Percentiles rank a stretch among this genome's conserved stretches.
Conservation (phyloP, 2,329 filamentous ascomycete species). For the Diaporthe eres region DNA sequence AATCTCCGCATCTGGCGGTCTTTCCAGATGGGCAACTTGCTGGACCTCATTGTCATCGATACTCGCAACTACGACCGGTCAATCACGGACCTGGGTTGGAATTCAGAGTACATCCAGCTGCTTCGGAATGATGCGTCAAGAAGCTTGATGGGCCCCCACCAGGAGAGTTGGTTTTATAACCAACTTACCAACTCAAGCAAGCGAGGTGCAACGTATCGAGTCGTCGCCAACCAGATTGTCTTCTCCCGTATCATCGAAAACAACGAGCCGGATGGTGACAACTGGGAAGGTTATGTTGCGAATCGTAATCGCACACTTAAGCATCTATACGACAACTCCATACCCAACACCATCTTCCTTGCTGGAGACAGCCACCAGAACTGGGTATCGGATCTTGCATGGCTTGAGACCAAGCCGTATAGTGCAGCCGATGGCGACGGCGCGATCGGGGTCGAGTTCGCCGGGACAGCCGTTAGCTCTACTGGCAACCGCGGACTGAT, state of each 20-base stretch:
- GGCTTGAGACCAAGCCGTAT: constrained; percentile 68
- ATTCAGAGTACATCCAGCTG: constrained; percentile 73
- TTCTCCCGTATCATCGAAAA: constrained; percentile 62
- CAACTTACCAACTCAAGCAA: constrained; percentile 69
- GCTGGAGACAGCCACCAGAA: constrained; percentile 78
- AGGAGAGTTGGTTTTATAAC: constrained; percentile 82
- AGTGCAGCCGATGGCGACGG: constrained; percentile 66
- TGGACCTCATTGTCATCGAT: constrained; percentile 79
- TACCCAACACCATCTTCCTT: constrained; percentile 80
- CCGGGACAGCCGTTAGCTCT: constrained; percentile 76
- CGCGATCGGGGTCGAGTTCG: constrained; percentile 74
- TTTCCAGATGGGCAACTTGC: constrained; percentile 75
- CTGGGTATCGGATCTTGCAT: constrained; percentile 72
- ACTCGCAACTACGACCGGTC: constrained; percentile 78
- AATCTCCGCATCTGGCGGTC: constrained; percentile 77
- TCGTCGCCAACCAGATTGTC: constrained; percentile 80
- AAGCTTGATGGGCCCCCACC: constrained; percentile 78
- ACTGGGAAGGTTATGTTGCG: constrained; percentile 67
- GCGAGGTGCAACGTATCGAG: constrained; percentile 76
- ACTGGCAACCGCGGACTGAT: constrained; percentile 70
- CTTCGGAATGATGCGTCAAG: constrained; percentile 76
- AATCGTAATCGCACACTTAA: constrained; percentile 80
- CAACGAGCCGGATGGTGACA: constrained; percentile 66
- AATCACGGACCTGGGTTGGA: constrained; percentile 71
- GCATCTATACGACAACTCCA: constrained; percentile 76